Conservation (phyloP, 805 yeast genomes). For the Yarrowia sp. region DNA sequence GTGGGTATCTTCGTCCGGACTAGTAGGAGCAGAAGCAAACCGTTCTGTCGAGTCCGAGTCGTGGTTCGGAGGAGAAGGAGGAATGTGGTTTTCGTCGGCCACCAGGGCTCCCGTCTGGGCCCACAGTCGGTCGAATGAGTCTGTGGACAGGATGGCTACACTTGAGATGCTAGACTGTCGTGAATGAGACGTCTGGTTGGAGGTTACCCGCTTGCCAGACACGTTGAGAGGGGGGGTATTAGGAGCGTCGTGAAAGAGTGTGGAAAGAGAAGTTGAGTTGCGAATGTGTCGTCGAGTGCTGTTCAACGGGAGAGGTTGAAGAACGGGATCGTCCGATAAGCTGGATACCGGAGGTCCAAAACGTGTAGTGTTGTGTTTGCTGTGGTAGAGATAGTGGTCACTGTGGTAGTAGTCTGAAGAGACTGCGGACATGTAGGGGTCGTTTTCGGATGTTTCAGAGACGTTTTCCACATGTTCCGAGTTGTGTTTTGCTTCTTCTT, state of each 20-base stretch:
- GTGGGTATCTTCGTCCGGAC: not conserved
- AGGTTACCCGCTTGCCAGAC: not conserved
- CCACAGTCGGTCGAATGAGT: not conserved
- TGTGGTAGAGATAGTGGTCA: too few relatives aligned
- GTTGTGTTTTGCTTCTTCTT: not conserved
- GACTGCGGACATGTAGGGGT: not conserved
- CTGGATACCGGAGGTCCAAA: not conserved
- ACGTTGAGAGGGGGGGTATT: not conserved
- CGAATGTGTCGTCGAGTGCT: not conserved
- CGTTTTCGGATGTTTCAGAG: not conserved
- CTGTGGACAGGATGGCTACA: not conserved
- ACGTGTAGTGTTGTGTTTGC: too few relatives aligned
- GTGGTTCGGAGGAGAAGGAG: not conserved
- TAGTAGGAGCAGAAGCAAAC: not conserved
- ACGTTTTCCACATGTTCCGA: not conserved
- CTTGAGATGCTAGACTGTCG: not conserved
- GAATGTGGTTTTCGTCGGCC: not conserved
- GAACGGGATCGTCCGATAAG: not conserved
- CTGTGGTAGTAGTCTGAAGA: too few relatives aligned
- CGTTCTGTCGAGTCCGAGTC: not conserved
- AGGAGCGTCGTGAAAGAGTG: not conserved
- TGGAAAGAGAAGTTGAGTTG: not conserved
- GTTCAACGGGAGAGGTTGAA: not conserved
- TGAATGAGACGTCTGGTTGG: too few relatives aligned
- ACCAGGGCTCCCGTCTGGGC: slow-evolving; percentile 8